Base-by-base conservation (phyloP, 1,284 basidiomycete species). In the Sporisorium scitamineum region DNA sequence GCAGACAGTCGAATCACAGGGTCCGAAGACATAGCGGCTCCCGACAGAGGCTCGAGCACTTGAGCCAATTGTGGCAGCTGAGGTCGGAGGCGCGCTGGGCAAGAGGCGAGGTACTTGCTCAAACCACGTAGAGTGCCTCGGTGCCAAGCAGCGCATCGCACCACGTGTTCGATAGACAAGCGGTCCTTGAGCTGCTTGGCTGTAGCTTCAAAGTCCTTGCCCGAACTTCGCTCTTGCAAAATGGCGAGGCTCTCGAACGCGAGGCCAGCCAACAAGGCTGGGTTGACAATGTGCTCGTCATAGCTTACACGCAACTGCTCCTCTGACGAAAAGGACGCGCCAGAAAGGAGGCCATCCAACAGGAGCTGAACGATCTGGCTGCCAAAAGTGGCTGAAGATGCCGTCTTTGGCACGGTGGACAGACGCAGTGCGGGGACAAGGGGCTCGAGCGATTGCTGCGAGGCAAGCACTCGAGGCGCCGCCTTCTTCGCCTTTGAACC, bases 1-100 rank as follows among this genome's bases (percentile, higher is more conserved):
- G 81, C 73, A 1, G 81, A 74, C 3, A 65, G 60, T 6, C 82
- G 80, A 24, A 79, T 31, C 1, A 52, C 54, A 0, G 74, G 79
- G 29, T 85, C 81, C 11, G 77, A 54, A 16, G 71, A 66, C 63
- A 81, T 78, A 56, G 80, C 22, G 2, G 68, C 67, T 4, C 29
- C 29, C 7, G 61, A 52, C 32, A 83, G 26, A 11, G 67, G 56
- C 29, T 63, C 72, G 32, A 62, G 37, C 20, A 70, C 56, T 2
- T 72, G 42, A 0, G 37, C 42, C 18, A 76, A 34, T 51, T 51
- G 47, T 3, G 76, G 72, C 24, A 78, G 45, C 48, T 47, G 52
- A 26, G 70, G 72, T 34, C 62, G 62, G 8, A 41, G 29, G n/a
- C 63, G 51, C 22, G 60, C 55, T 5, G 63, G 53, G 41, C 72